Base-by-base conservation (phyloP, 1,284 basidiomycete genomes). In the Moesziomyces globuligerus region DNA sequence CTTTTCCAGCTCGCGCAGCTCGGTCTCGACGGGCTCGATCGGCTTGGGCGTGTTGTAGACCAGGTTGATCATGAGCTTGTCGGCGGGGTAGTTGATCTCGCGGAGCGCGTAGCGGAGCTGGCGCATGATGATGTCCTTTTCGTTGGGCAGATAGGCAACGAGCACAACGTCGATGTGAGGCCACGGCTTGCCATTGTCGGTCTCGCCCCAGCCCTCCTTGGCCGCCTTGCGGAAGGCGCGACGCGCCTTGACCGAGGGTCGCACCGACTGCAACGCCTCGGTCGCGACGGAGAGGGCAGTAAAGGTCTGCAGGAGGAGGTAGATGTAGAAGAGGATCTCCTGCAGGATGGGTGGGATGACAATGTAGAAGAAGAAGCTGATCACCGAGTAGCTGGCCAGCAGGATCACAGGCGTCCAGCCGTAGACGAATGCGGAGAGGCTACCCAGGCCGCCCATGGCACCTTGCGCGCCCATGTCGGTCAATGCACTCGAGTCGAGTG, bases 31-130 rank as follows among this genome's bases (percentile, higher is more conserved):
- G 4, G 64, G 61, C 48, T 72, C 65, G 54, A 78, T 78, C 37
- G 75, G 75, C 38, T 58, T 55, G 28, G 76, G 76, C 4, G 76
- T 78, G 48, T 78, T 78, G 75, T 78, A 78, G 36, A 74, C 76
- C 11, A 78, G 53, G 41, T 77, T 76, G 76, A 79, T 64, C 54
- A 51, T 61, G 24, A 79, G 39, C 55, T 70, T 74, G 48, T 67
- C 58, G 18, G 37, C 26, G 3, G 76, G 75, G 26, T 79, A 79
- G 59, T 76, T 67, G 51, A 77, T 59, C 68, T 79, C 65, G n/a
- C 67, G 48, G 17, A 79, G 45, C 2, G 69, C 68, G 41, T 79
- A 79, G 10, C 74, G 67, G 17, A 74, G 21, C 52, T 78, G 75
- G 15, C 73, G 60, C 62, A 76, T 65, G 53, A 78, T 78, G 52